Evolutionary conservation across 2,329 filamentous ascomycete genomes (phyloP), one percentile per base, ranked within the genome.

Genomic region (Byssoonygena ceratinophila): DNA sequence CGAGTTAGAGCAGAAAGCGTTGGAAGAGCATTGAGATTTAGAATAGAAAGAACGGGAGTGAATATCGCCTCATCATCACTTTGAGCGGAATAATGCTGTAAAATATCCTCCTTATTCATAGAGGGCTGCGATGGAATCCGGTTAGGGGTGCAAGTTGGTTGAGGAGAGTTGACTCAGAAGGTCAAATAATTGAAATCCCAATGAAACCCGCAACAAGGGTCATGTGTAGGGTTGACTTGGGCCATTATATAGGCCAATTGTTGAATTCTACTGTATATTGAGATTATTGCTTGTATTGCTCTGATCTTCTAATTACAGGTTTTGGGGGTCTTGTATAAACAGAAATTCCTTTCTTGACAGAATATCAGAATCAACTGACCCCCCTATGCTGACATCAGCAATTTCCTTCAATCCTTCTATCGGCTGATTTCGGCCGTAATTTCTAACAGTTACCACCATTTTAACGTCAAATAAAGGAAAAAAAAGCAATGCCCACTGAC

Each of bases 1-100:
- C 50, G 34, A 46, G 37, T 41, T 11, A 32, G 25, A 23, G 36
- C 9, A 46, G 12, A 52, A 4, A 52, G 20, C 29, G 50, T 36
- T 16, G 44, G 51, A 39, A 53, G 51, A 36, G 11, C 12, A 5
- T 43, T 31, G 16, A 53, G 36, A 43, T 53, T 48, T 20, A 53
- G 25, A 53, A 23, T 41, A 43, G 32, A 41, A 29, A 48, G 22
- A 43, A 48, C 23, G n/a, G 12, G 34, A 47, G 51, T n/a, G 27
- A 53, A 48, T 22, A 41, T 46, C 14, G 40, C 51, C 39, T 20
- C 49, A 32, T 46, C 16, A 20, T 36, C 40, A 41, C 47, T 50
- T 41, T 44, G 36, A 51, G 37, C 23, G 25, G 48, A 44, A 51
- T 43, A 7, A 32, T 37, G 48, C 37, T 31, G 48, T 41, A n/a